phyloP scores from a whole-genome alignment of 2,329 filamentous ascomycete genomes.

The Aspergillus sp. region DNA sequence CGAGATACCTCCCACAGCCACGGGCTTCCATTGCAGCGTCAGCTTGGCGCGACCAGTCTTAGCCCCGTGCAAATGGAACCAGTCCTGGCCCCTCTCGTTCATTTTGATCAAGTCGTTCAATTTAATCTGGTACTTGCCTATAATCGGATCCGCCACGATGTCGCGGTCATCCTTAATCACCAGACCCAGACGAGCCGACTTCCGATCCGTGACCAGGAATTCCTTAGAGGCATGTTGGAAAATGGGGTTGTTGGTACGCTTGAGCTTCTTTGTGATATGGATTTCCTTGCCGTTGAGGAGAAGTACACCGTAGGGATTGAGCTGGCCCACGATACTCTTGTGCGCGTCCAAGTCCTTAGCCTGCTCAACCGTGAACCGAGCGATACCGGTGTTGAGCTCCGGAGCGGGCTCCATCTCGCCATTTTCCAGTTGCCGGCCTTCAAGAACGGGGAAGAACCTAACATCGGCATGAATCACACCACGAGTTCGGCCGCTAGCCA shows the following conservation, averaged over 20 bases:
- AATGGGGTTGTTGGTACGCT: constrained; percentile 95
- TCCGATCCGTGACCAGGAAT: constrained; percentile 88
- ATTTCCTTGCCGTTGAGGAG: constrained; percentile 89
- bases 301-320: constrained; percentile 85
- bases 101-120: constrained; percentile 86
- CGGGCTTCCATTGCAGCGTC: constrained; percentile 90
- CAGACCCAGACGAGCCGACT: constrained; percentile 80
- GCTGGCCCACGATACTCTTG: constrained; percentile 82
- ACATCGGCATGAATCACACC: constrained; percentile 76
- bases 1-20: constrained; percentile 71
- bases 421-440: constrained; percentile 58
- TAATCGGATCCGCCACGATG: constrained; percentile 68
- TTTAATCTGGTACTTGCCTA: constrained; percentile 93
- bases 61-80: constrained; percentile 80
- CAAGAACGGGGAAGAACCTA: constrained; percentile 90
- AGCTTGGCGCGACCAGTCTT: constrained; percentile 84
- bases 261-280: constrained; percentile 82
- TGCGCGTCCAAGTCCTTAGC: constrained; percentile 90
- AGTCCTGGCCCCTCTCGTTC: constrained; percentile 88
- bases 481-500: constrained; percentile 74
- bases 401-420: constrained; percentile 74
- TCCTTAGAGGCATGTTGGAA: constrained; percentile 92
- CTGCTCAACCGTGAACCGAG: constrained; percentile 87
- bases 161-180: constrained; percentile 95
- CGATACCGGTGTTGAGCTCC: constrained; percentile 87